These are phyloP conservation scores for Kingdonia uniflora DNA, from an alignment of 164 flowering plant species.

Conservation along the genomic window DNA sequence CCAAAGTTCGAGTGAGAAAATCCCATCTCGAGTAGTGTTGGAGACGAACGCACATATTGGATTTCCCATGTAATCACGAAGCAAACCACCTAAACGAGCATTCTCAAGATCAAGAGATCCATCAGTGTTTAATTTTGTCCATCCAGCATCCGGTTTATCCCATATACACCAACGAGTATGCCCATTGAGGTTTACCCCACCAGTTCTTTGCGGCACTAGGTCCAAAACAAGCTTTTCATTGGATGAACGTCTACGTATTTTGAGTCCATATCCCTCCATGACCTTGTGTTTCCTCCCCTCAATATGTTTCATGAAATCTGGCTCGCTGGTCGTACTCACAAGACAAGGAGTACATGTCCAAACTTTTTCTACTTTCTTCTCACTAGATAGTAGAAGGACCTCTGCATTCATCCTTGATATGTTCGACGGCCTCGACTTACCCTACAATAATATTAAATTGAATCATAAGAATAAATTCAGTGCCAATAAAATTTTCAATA, in stretches of 20 bases:
- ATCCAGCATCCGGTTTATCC: conserved; percentile 25
- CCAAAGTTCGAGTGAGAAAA: conserved; percentile 30
- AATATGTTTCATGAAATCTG: background rate
- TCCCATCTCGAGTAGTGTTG: conserved; percentile 18
- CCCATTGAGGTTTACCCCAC: conserved; percentile 3
- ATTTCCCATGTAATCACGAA: conserved; percentile 23
- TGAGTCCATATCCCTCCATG: background rate
- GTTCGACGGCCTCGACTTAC: no score
- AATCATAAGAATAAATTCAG: no score
- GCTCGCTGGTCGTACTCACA: conserved; percentile 6
- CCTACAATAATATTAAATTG: no score
- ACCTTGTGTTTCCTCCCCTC: conserved; percentile 10
- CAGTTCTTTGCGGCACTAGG: background rate
- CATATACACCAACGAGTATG: conserved; percentile 22
- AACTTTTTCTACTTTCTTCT: conserved; percentile 2
- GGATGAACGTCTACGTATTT: background rate
- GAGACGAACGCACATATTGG: conserved; percentile 29
- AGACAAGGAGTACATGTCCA: conserved; percentile 12
- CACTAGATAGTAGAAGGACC: background rate
- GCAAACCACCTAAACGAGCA: conserved; percentile 28
- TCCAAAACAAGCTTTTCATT: background rate
- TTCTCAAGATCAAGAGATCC: conserved; percentile 21
- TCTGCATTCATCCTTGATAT: background rate
- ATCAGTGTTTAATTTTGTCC: conserved; percentile 36
- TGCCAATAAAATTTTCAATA: no score